Evolutionary conservation across 2,329 filamentous ascomycete genomes (phyloP), one percentile per base, ranked within the genome.

Genomic region (Pestalotiopsis sp.): DNA sequence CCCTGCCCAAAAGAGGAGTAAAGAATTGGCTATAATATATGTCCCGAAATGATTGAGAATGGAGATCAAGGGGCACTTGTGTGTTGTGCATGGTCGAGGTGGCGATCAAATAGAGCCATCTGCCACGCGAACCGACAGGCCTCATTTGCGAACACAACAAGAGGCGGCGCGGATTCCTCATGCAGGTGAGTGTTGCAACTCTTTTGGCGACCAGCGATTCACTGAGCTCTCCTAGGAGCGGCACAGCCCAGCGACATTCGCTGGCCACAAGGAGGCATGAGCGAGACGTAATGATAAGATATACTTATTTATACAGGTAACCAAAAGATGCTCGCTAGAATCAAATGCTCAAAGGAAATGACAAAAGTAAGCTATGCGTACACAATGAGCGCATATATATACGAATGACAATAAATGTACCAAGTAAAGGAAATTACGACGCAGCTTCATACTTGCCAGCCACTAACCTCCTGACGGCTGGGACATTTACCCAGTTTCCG

Each of bases 381-480:
- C 24, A 61, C 14, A 11, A 6, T n/a, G 58, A 39, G 13, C 58
- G 58, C 58, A 61, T 61, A 61, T 61, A 40, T 40, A n/a, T 61
- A 61, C 58, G 58, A 61, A 61, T 61, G 58, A 61, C 35, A 61
- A 39, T 20, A 20, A 39, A 61, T 61, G 38, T 61, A 61, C 58
- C 30, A 39, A 39, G 14, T 58, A 26, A 26, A 40, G 30, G 24
- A 61, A 61, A 35, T 35, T 35, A 62, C 20, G 26, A 81, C 67
- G 77, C 83, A 30, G 88, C 87, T 73, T 92, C 88, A 78, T 96
- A 97, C 80, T 91, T 92, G 60, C 93, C 93, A 75, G 88, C 90
- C 26, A 92, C 85, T 71, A 96, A 78, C 80, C 91, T 94, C 78
- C 88, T 88, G 66, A 85, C 81, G 4, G 87, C 83, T 11, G 89